Percentiles rank a stretch among this genome's conserved stretches.
These are phyloP conservation scores for Silene latifolia DNA, from an alignment of 148 eudicot genomes.

Conservation along the genomic window DNA sequence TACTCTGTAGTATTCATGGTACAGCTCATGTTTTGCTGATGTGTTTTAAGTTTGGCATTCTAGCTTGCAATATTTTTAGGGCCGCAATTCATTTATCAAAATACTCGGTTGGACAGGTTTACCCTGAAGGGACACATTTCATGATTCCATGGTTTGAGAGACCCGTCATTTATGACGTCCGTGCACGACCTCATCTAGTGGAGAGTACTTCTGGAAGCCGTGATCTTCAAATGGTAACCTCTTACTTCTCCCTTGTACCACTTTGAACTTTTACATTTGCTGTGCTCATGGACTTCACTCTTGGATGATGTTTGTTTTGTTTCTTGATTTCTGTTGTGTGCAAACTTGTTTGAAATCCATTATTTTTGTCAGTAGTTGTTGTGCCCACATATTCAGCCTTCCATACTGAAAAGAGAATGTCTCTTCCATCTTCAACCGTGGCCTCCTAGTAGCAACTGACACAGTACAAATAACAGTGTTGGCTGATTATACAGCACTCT, in stretches of 20 bases:
- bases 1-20: neutral
- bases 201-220: conserved; percentile 97
- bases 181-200: conserved; percentile 87
- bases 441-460: too few species aligned
- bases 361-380: neutral
- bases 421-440: too few species aligned
- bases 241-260: conserved; percentile 8
- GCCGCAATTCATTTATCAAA: neutral
- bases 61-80: neutral
- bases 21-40: neutral
- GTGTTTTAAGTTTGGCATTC: neutral
- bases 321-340: neutral
- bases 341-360: neutral
- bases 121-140: conserved; percentile 95
- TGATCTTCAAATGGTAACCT: conserved; percentile 91
- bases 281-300: neutral
- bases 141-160: conserved; percentile 95
- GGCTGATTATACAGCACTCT: neutral
- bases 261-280: neutral
- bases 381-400: too few species aligned
- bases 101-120: conserved; percentile 46
- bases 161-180: conserved; percentile 88
- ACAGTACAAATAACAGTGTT: neutral
- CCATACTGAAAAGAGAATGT: too few species aligned
- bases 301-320: neutral